Base-by-base conservation (phyloP, 2,329 filamentous ascomycete genomes). In the Furcasterigmium sp. region DNA sequence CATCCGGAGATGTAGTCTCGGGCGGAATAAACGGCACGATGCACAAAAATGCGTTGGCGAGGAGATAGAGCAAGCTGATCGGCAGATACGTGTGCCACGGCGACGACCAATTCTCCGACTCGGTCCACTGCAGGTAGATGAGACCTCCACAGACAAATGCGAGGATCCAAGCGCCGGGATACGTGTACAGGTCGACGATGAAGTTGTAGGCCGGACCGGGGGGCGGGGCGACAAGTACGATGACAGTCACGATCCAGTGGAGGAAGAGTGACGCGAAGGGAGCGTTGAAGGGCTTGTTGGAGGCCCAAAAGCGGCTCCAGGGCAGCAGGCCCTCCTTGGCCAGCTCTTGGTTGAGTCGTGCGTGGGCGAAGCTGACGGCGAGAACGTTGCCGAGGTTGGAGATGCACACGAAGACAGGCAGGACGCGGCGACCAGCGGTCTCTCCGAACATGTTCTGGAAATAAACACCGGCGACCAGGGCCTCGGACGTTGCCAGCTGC, bases 131-230 rank as follows among this genome's bases (percentile, higher is more conserved):
- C 0, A 79, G 61, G 45, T 75, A 76, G 10, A 78, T 63, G 3
- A 78, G 64, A 1, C 74, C 75, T 0, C 54, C 67, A 1, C 66
- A 69, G 15, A 78, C 72, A 35, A 76, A 74, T 1, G 60, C 63
- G 49, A 76, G 74, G 56, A 77, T 74, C 70, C 73, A 77, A 0
- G 74, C 64, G 1, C 70, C 70, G 0, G 75, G 73, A 44, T 78
- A 78, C 0, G 39, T 32, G 15, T 69, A 74, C 37, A 82, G 57
- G 48, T 79, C 75, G 39, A 78, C 69, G 32, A 82, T 73, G 53
- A 87, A 87, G 60, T 82, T 83, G 59, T 86, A 86, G 0, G 82
- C 82, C 14, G 82, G 74, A 0, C 82, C 83, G 0, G 81, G 76
- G 0, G 84, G 84, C 2, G 82, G 82, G 0, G 80, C 82, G 4